A percentile compares a stretch with the other conserved stretches of the same genome.
Evolutionary conservation across 495 filamentous ascomycete species (phyloP).

Genomic region (Aspergillus cavernicola): DNA sequence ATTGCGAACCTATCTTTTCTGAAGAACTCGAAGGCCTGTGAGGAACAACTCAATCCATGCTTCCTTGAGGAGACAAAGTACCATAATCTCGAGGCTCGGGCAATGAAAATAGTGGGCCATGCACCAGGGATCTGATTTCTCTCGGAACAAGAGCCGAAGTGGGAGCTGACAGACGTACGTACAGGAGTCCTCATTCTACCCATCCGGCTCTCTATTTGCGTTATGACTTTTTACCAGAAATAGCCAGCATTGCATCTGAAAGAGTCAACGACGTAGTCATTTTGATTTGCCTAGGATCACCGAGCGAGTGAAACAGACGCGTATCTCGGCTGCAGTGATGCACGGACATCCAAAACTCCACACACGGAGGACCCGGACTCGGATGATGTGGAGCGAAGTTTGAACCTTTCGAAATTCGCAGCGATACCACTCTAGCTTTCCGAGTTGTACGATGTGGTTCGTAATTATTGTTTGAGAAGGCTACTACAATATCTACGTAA

Average conservation of each 20-base stretch:
- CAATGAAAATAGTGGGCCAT: no score
- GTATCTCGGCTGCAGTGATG: conserved; percentile 39
- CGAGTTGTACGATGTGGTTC: no score
- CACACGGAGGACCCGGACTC: conserved; percentile 16
- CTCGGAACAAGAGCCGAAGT: conserved; percentile 9
- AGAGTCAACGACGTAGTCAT: not conserved
- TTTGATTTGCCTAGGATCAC: not conserved
- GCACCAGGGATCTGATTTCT: no score
- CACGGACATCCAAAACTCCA: conserved; percentile 18
- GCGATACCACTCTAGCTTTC: not conserved
- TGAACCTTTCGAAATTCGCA: not conserved
- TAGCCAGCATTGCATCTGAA: conserved; percentile 4
- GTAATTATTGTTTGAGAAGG: no score
- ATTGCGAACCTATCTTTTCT: no score
- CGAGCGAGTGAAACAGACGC: conserved; percentile 38
- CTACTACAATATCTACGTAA: no score
- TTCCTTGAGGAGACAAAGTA: not conserved
- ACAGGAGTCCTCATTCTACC: not conserved
- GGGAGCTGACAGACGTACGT: not conserved
- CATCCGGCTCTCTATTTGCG: not conserved
- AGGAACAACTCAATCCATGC: no score
- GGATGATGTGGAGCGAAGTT: conserved; percentile 7
- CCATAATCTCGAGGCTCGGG: not conserved
- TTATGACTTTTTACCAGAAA: conserved; percentile 3
- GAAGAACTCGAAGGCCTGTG: no score